Percentiles rank a stretch among this genome's conserved stretches.
phyloP scores from a whole-genome alignment of 2,329 filamentous ascomycete species.

The Microdochium nivale region DNA sequence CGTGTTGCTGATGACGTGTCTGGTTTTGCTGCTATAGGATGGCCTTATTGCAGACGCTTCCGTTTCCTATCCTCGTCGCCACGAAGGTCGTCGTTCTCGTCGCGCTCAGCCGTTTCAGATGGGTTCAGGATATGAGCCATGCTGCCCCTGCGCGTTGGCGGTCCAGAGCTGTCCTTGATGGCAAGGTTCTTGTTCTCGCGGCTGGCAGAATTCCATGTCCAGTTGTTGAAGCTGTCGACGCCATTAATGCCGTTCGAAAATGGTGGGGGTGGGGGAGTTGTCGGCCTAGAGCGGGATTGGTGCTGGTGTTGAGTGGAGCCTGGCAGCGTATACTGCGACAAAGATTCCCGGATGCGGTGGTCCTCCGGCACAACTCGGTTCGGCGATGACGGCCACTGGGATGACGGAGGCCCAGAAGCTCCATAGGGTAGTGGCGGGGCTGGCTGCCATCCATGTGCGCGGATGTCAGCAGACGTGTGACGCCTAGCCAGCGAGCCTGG shows the following conservation, averaged over 20 bases:
- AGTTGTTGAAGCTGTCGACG: conserved; percentile 37
- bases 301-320: conserved; percentile 17
- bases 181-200: conserved; percentile 41
- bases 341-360: conserved; percentile 46
- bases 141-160: conserved; percentile 48
- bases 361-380: conserved; percentile 41
- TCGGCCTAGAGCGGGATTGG: conserved; percentile 42
- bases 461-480: conserved; percentile 93
- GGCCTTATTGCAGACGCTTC: conserved; percentile 43
- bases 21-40: conserved; percentile 2
- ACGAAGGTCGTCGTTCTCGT: conserved; percentile 45
- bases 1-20: conserved; percentile 6
- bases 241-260: conserved; percentile 40
- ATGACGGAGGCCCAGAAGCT: conserved; percentile 46
- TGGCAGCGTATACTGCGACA: conserved; percentile 47
- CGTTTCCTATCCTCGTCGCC: conserved; percentile 54
- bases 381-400: conserved; percentile 47
- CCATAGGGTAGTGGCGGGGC: conserved; percentile 52
- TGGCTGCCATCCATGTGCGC: conserved; percentile 72
- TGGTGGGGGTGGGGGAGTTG: conserved; percentile 43
- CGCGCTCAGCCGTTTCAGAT: conserved; percentile 44
- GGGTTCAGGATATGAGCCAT: conserved; percentile 58
- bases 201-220: conserved; percentile 46
- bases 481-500: conserved; percentile 67
- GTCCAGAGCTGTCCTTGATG: conserved; percentile 46